These are phyloP conservation scores for Kwoniella sp. DNA, from an alignment of 768 basidiomycete genomes.

Conservation along the genomic window DNA sequence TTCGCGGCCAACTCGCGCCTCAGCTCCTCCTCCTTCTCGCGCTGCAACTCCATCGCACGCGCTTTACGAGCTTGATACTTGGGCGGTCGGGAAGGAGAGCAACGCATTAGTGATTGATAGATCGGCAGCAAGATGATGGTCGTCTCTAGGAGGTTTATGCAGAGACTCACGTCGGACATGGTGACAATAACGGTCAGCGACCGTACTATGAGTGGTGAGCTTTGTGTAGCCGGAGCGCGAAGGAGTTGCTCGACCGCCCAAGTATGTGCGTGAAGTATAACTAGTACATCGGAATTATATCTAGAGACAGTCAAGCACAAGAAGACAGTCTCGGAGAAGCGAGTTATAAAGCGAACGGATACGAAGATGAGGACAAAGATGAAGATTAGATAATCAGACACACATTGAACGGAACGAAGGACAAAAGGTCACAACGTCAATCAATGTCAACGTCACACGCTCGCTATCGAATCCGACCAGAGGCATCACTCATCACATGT, in stretches of 20 bases:
- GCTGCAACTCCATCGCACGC: slow-evolving; percentile 35
- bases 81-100: not conserved
- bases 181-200: not conserved
- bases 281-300: not conserved
- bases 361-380: no score
- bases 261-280: not conserved
- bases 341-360: no score
- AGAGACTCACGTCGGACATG: slow-evolving; percentile 27
- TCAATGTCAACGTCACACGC: not conserved
- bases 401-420: not conserved
- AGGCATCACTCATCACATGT: not conserved
- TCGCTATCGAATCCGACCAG: not conserved
- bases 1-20: slow-evolving; percentile 37
- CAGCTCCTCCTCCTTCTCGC: slow-evolving; percentile 41
- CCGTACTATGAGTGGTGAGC: not conserved
- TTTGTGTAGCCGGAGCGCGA: not conserved
- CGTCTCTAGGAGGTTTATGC: no score
- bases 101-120: no score
- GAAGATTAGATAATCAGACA: no score
- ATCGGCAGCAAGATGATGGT: no score
- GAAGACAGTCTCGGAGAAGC: not conserved
- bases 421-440: not conserved
- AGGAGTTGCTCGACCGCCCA: not conserved
- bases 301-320: not conserved
- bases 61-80: slow-evolving; percentile 45